These are phyloP conservation scores for Coccomyxa sp. DNA, from an alignment of 139 green algal species.

Conservation along the genomic window DNA sequence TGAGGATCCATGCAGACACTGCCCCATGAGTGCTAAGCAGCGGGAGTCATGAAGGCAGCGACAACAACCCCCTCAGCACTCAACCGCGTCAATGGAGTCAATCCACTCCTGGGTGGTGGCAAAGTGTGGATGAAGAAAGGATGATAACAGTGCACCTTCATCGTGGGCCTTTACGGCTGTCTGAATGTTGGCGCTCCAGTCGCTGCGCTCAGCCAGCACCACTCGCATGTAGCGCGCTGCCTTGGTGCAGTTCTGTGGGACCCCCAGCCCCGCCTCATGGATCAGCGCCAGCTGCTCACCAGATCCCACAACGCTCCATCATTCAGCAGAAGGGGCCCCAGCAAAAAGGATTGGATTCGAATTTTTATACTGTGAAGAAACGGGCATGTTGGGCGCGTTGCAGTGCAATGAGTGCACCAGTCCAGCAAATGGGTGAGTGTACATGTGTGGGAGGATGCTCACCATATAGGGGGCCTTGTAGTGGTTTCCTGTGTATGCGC, in stretches of 20 bases:
- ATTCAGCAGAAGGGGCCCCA: background rate
- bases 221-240: background rate
- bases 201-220: background rate
- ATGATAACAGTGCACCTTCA: background rate
- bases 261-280: background rate
- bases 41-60: too few species aligned
- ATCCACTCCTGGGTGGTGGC: too few species aligned
- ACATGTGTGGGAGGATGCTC: background rate
- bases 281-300: background rate
- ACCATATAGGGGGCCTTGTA: background rate
- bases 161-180: background rate
- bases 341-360: background rate
- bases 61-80: too few species aligned
- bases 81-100: too few species aligned
- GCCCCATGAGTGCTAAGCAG: too few species aligned
- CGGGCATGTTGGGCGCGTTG: background rate
- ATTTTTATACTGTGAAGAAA: background rate
- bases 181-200: background rate
- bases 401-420: background rate
- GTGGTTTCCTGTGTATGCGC: background rate
- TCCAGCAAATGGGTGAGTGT: background rate
- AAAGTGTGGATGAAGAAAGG: too few species aligned
- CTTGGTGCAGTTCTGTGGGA: background rate
- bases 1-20: too few species aligned
- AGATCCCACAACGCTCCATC: background rate